Evolutionary conservation across 768 basidiomycete species (phyloP), one percentile per base, ranked within the genome.

Genomic region (Sporobolomyces pararoseus): DNA sequence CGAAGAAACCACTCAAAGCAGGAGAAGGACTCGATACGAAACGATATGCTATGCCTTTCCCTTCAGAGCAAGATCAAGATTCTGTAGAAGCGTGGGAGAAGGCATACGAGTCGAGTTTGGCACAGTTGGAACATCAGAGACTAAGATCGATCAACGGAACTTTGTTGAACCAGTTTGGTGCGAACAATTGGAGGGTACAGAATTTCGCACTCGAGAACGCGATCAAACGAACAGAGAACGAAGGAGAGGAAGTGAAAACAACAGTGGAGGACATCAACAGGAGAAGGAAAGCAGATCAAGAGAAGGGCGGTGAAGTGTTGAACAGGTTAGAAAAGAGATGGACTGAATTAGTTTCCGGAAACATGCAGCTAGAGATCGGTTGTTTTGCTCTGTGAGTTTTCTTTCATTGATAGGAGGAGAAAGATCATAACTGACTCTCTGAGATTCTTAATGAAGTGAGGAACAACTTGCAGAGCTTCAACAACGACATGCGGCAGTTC

Each of bases 141-240:
- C 52, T 74, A n/a, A 32, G 73, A 7, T 60, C 53, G 6, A 47
- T 74, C 54, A 74, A 74, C 64, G 73, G 73, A 1, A 58, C 60
- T 19, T 39, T 74, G 7, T 29, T 74, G 27, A 57, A 58, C 7
- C 53, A 65, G 59, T 62, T 71, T 42, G 73, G 73, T 14, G 73
- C 70, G 16, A 74, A 74, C 47, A 64, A 60, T 51, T 74, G 73
- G 73, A 46, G 65, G 47, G 65, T 74, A 21, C 60, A 68, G 35
- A 74, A 74, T 66, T 74, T 71, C 55, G 66, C 66, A 5, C 19
- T 71, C n/a, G 73, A 74, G 65, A 71, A 74, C 35, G 60, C 69
- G 49, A 67, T 74, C 47, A 35, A 71, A 61, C 52, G 64, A 10
- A 57, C 71, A 17, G 73, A 71, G 55, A 19, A 50, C 23, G 69